Conservation (phyloP, 257 asterid genomes). For the Solanum arcanum region DNA sequence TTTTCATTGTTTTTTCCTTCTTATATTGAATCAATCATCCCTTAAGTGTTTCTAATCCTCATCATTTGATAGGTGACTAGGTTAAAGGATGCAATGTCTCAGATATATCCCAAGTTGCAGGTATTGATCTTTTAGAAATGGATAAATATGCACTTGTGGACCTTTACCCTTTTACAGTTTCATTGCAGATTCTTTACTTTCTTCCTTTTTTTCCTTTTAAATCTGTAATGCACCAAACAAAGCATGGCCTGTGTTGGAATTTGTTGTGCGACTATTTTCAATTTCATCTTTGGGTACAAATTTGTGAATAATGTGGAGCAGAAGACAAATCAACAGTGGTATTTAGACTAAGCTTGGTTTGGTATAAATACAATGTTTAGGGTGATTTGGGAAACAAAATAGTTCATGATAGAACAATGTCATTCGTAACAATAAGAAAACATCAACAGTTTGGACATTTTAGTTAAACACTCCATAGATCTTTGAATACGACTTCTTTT, state of each 20-base stretch:
- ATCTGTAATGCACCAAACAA: neutral
- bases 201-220: neutral
- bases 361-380: neutral
- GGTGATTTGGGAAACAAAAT: neutral
- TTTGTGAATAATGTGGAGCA: neutral
- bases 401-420: neutral
- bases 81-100: constrained; percentile 83
- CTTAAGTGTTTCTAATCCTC: neutral
- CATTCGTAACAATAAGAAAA: neutral
- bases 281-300: neutral
- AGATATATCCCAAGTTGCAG: constrained; percentile 76
- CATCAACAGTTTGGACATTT: neutral
- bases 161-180: neutral
- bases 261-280: neutral
- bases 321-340: neutral
- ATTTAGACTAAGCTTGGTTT: neutral
- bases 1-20: neutral
- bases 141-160: neutral
- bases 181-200: neutral
- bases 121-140: constrained; percentile 16
- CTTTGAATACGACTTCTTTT: neutral
- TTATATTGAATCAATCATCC: neutral
- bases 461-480: neutral
- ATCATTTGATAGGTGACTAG: constrained; percentile 46
- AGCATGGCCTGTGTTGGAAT: neutral